Percentiles rank a stretch among this genome's conserved stretches.
Conservation (phyloP, 129 eudicot genomes). For the Lactuca saligna region DNA sequence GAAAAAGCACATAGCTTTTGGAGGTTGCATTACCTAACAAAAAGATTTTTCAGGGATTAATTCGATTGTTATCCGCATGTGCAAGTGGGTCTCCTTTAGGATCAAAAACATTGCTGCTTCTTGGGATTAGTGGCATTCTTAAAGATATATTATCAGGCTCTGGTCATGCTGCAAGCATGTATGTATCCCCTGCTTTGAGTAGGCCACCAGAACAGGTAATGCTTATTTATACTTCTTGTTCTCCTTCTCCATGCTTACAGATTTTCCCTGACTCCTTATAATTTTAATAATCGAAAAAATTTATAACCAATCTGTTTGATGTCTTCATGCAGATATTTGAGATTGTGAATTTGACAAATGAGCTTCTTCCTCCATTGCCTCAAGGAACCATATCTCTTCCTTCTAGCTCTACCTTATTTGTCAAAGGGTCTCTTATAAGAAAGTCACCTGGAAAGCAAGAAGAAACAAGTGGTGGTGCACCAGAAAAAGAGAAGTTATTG, state of each 20-base stretch:
- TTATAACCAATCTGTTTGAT: neutral
- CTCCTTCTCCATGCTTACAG: no score
- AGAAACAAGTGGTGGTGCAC: conserved; percentile 38
- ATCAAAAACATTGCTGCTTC: conserved; percentile 66
- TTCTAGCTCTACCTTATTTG: conserved; percentile 44
- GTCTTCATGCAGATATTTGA: conserved; percentile 64
- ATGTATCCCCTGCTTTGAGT: conserved; percentile 73
- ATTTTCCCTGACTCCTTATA: neutral
- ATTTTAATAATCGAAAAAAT: no score
- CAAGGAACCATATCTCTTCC: conserved; percentile 83
- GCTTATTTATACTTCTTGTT: neutral
- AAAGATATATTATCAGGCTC: conserved; percentile 76
- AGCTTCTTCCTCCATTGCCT: conserved; percentile 91
- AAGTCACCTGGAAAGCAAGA: conserved; percentile 52
- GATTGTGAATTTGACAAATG: conserved; percentile 88
- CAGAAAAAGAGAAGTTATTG: conserved; percentile 55
- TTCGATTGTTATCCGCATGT: conserved; percentile 78
- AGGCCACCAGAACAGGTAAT: conserved; percentile 85
- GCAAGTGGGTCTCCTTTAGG: conserved; percentile 86
- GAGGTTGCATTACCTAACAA: conserved; percentile 13
- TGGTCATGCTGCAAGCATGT: conserved; percentile 61
- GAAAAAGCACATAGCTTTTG: conserved; percentile 1
- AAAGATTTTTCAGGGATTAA: conserved; percentile 59
- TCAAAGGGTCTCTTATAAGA: conserved; percentile 53
- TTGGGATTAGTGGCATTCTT: conserved; percentile 79